A percentile compares a stretch with the other conserved stretches of the same genome.
Evolutionary conservation across 331 rosid species (phyloP).

Genomic region (Quercus phellos): DNA sequence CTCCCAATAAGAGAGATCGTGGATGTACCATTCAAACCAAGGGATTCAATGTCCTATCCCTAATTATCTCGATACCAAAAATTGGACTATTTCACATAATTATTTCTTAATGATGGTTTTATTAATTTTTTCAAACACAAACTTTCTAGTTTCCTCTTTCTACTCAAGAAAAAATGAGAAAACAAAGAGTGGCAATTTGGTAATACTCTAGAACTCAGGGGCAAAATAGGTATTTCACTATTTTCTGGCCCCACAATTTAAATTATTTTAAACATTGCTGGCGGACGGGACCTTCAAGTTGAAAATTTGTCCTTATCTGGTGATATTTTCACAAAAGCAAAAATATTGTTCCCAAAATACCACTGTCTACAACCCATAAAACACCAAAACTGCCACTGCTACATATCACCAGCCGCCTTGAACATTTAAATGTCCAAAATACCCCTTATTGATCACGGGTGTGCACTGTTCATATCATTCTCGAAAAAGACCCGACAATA

Average conservation of each 20-base stretch:
- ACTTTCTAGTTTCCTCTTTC: not conserved
- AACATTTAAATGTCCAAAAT: slow-evolving; percentile 14
- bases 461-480: slow-evolving; percentile 32
- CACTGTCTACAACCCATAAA: slow-evolving; percentile 16
- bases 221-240: not conserved
- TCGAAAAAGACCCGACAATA: slow-evolving; percentile 49
- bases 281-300: slow-evolving; percentile 37
- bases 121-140: too few species aligned
- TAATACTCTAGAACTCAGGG: not conserved
- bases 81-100: too few species aligned
- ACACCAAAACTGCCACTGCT: slow-evolving; percentile 41
- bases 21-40: too few species aligned
- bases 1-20: too few species aligned
- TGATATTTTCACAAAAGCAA: slow-evolving; percentile 31
- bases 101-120: too few species aligned
- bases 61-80: too few species aligned
- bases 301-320: slow-evolving; percentile 44
- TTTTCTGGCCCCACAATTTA: not conserved
- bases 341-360: slow-evolving; percentile 15
- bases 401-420: slow-evolving; percentile 21
- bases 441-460: slow-evolving; percentile 46
- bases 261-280: slow-evolving; percentile 22
- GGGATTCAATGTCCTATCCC: too few species aligned
- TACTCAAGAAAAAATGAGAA: not conserved
- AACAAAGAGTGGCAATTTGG: not conserved